Evolutionary conservation across 192 early-diverging fungal genomes (phyloP).

Genomic region (Anaeromyces robustus): DNA sequence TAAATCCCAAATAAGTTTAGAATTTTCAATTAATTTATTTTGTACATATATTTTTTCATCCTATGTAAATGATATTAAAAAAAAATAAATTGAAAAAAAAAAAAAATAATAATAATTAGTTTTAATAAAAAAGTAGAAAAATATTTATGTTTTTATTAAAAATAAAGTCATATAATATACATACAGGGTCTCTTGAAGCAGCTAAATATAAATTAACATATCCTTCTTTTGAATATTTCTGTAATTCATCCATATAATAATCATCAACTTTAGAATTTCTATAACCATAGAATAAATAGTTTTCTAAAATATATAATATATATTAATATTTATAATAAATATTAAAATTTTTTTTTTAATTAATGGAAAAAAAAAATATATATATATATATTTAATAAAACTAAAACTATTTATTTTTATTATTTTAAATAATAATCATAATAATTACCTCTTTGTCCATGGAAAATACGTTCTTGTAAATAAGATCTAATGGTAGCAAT

Average conservation of each 20-base stretch:
- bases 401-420: too few relatives aligned
- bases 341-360: too few relatives aligned
- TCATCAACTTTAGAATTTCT: constrained; percentile 55
- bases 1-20: constrained; percentile 40
- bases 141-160: too few relatives aligned
- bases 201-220: constrained; percentile 52
- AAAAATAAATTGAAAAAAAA: too few relatives aligned
- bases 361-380: neutral
- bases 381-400: too few relatives aligned
- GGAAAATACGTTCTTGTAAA: constrained; percentile 30
- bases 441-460: constrained; percentile 20
- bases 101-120: too few relatives aligned
- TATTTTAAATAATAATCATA: too few relatives aligned
- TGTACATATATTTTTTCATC: constrained; percentile 69
- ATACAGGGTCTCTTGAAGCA: constrained; percentile 68
- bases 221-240: constrained; percentile 22
- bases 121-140: neutral
- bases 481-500: constrained; percentile 83
- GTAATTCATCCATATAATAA: constrained; percentile 54
- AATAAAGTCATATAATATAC: too few relatives aligned
- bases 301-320: too few relatives aligned
- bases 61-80: too few relatives aligned
- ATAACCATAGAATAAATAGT: constrained; percentile 74
- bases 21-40: constrained; percentile 43
- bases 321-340: too few relatives aligned